Evolutionary conservation across 192 early-diverging fungal genomes (phyloP), one percentile per base, ranked within the genome.

Genomic region (Blastocladiella britannica): DNA sequence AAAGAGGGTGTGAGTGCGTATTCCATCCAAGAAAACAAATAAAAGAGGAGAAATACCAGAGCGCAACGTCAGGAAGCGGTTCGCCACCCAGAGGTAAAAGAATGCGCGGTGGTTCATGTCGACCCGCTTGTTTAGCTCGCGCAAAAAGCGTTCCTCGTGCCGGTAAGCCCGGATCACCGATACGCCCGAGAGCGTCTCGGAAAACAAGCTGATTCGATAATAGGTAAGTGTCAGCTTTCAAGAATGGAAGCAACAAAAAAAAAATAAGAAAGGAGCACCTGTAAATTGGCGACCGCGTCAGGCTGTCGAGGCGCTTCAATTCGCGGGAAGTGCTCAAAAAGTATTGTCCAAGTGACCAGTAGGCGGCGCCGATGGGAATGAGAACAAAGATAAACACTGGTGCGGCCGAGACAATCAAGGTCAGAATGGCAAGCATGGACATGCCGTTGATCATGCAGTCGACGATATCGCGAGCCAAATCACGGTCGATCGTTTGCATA

Each of bases 401-500:
- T 22, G 82, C 82, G 55, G 87, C 78, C 27, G n/a, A 52, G 4
- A 78, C 72, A 51, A 88, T 77, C 6, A 83, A 70, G 9, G 77
- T 63, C 26, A 87, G 67, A 1, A 85, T 76, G 24, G 71, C 67
- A 26, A 72, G 51, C 12, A 77, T 73, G 7, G 67, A 68, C 23
- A 85, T 55, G 43, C 75, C 58, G 4, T 77, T 67, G 6, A 61
- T 53, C 31, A 83, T 56, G 24, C 79, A 70, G 63, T 69, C 79
- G 26, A 68, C 64, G 22, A 76, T 55, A 18, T 63, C 60, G 25
- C 75, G 73, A 29, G 73, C 71, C 26, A 81, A 63, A 4, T 57
- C 58, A 52, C 80, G 77, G 63, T 93, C 89, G 59, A 93, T 70
- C 1, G 82, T 80, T 23, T 82, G 82, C 65, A 93, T 84, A 67